These are phyloP conservation scores for Septoria linicola DNA, from an alignment of 2,329 filamentous ascomycete genomes.

Conservation along the genomic window DNA sequence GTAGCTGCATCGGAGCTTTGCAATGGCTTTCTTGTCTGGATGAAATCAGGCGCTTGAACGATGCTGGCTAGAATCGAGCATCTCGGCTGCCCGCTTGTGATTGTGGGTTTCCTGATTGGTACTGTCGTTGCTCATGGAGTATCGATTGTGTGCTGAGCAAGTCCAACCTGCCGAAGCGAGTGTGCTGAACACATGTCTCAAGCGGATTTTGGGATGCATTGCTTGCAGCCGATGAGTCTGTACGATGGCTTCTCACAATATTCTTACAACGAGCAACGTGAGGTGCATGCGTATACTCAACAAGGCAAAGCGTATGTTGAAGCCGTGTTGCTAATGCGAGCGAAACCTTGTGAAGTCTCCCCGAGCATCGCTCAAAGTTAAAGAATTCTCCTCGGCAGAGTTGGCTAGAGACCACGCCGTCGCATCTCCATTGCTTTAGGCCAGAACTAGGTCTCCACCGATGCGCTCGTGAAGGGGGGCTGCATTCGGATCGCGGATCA, in stretches of 20 bases:
- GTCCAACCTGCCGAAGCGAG: neutral
- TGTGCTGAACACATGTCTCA: neutral
- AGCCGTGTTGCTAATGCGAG: neutral
- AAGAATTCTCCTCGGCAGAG: neutral
- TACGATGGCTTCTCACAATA: too few relatives aligned
- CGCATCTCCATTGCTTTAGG: neutral
- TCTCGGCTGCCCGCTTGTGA: too few relatives aligned
- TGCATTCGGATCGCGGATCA: neutral
- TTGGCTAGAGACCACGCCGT: neutral
- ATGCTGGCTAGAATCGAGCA: too few relatives aligned
- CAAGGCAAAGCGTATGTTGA: neutral
- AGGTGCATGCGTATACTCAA: neutral
- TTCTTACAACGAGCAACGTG: constrained; percentile 1
- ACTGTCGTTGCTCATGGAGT: neutral
- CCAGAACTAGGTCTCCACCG: neutral
- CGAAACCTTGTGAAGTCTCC: neutral
- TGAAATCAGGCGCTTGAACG: neutral
- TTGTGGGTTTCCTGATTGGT: neutral
- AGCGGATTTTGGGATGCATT: neutral
- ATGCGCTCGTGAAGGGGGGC: neutral
- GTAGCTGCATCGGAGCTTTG: too few relatives aligned
- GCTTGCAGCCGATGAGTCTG: too few relatives aligned
- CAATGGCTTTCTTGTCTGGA: too few relatives aligned
- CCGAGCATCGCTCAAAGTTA: neutral
- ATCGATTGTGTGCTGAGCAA: neutral